Percentiles rank a stretch among this genome's conserved stretches.
Evolutionary conservation across 805 yeast species (phyloP).

Genomic region (Starmerella roubikii): DNA sequence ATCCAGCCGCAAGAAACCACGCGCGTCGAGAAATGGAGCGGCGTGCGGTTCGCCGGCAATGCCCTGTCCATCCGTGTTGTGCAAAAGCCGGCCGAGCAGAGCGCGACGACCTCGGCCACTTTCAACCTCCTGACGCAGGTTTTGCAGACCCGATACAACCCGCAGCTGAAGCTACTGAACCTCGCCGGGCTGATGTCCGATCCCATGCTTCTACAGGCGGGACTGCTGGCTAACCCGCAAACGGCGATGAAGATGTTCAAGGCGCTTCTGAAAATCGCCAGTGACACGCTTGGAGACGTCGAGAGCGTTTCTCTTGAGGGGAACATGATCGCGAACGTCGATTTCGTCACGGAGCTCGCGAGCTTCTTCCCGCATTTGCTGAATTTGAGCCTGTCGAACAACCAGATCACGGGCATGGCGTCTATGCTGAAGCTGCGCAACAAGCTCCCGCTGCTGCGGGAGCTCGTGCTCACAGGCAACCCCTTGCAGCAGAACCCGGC

Average conservation of each 20-base stretch:
- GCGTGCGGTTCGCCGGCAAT: slow-evolving; percentile 72
- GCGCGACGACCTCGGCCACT: slow-evolving; percentile 27
- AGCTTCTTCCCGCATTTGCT: slow-evolving; percentile 59
- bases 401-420: slow-evolving; percentile 45
- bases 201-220: slow-evolving; percentile 42
- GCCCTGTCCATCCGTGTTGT: slow-evolving; percentile 39
- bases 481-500: slow-evolving; percentile 42
- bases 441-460: slow-evolving; percentile 60
- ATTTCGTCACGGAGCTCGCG: slow-evolving; percentile 48
- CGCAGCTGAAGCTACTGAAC: slow-evolving; percentile 52
- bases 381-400: slow-evolving; percentile 70
- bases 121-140: slow-evolving; percentile 50
- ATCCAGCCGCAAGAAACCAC: slow-evolving; percentile 49
- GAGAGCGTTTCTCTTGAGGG: slow-evolving; percentile 42
- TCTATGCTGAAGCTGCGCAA: slow-evolving; percentile 62
- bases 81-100: slow-evolving; percentile 4
- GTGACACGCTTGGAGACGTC: slow-evolving; percentile 37
- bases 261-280: slow-evolving; percentile 75
- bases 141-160: slow-evolving; percentile 52
- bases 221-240: slow-evolving; percentile 47
- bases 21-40: slow-evolving; percentile 46
- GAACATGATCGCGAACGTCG: slow-evolving; percentile 51
- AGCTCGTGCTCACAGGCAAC: slow-evolving; percentile 64
- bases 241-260: slow-evolving; percentile 74
- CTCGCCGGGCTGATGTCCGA: slow-evolving; percentile 53